Evolutionary conservation across 2,329 filamentous ascomycete genomes (phyloP).

Genomic region (Fusarium sp.): DNA sequence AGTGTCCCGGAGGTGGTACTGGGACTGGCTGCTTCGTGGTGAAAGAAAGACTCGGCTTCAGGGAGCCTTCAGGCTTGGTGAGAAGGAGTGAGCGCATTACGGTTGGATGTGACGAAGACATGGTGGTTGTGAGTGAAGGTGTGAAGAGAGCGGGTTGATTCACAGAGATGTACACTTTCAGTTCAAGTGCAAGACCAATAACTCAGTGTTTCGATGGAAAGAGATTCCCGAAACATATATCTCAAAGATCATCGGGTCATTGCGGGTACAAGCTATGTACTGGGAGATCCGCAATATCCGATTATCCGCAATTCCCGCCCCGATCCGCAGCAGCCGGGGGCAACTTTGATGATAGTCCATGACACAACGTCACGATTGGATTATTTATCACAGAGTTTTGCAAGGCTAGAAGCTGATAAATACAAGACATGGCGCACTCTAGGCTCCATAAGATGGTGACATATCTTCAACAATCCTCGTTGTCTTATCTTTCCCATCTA

Average conservation of each 20-base stretch:
- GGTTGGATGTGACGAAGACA: not conserved
- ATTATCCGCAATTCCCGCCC: not conserved
- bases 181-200: not conserved
- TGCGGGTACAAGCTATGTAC: not conserved
- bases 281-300: not conserved
- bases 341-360: not conserved
- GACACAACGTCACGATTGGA: not conserved
- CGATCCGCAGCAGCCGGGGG: not conserved
- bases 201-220: not conserved
- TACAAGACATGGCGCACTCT: not conserved
- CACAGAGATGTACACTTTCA: no score
- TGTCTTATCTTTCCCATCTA: not conserved
- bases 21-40: not conserved
- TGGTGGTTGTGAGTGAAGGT: not conserved
- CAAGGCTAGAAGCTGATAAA: not conserved
- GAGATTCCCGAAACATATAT: not conserved
- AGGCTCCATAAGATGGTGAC: not conserved
- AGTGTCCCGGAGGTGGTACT: not conserved
- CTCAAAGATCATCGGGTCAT: not conserved
- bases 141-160: no score
- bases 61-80: not conserved
- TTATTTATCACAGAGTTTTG: not conserved
- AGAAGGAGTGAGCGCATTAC: slow-evolving; percentile 1
- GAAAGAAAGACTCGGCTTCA: not conserved
- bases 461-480: not conserved